phyloP scores from a whole-genome alignment of 2,329 filamentous ascomycete species.

The Huntiella bhutanensis region DNA sequence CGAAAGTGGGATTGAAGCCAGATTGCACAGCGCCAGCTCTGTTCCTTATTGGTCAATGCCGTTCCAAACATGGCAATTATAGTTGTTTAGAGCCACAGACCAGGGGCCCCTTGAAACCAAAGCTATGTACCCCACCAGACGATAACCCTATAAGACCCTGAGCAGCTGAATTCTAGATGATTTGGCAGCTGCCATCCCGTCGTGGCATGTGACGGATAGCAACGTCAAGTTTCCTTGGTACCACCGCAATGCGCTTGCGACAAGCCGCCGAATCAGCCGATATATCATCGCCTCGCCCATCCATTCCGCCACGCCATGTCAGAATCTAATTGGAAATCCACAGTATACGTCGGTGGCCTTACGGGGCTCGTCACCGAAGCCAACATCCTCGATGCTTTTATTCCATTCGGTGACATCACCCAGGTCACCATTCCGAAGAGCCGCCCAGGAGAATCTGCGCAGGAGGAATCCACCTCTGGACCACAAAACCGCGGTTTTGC shows the following conservation, averaged over 20 bases:
- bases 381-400: constrained; percentile 74
- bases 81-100: too few species aligned
- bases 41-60: constrained; percentile 2
- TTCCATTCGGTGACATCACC: constrained; percentile 90
- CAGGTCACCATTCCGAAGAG: constrained; percentile 86
- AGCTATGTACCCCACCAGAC: too few species aligned
- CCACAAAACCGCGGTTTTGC: constrained; percentile 82
- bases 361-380: constrained; percentile 56
- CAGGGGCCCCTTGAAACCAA: too few species aligned
- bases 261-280: too few species aligned
- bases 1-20: constrained; percentile 22
- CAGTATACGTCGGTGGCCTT: constrained; percentile 80
- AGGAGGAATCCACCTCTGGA: constrained; percentile 24
- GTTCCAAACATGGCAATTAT: constrained; percentile 1
- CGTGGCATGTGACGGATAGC: not conserved
- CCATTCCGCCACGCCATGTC: constrained; percentile 38
- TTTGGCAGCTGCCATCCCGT: not conserved
- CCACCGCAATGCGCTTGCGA: not conserved
- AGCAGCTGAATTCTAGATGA: too few species aligned
- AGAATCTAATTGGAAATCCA: constrained; percentile 73
- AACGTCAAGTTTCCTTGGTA: not conserved
- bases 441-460: constrained; percentile 34
- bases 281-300: not conserved
- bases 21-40: constrained; percentile 20
- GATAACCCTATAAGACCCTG: too few species aligned